Evolutionary conservation across 768 basidiomycete species (phyloP).

Genomic region (Psilocybe subaeruginosa): DNA sequence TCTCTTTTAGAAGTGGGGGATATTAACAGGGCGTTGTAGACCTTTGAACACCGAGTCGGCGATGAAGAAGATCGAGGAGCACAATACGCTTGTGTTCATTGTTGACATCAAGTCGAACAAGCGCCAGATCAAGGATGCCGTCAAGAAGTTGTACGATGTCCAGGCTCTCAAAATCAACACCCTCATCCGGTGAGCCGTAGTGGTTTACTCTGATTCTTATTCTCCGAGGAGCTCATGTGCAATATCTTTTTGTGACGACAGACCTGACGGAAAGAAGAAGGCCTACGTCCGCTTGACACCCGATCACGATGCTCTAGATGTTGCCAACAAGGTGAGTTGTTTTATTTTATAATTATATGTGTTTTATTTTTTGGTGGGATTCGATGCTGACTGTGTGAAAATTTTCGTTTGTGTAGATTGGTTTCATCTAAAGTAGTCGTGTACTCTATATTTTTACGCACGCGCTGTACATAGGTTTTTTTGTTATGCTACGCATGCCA

Average conservation of each 20-base stretch:
- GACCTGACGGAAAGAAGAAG: conserved; percentile 99
- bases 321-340: conserved; percentile 86
- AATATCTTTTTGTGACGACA: conserved; percentile 28
- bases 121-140: conserved; percentile 98
- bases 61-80: conserved; percentile 99
- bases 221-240: neutral
- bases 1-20: conserved; percentile 1
- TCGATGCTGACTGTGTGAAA: conserved; percentile 3
- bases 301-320: conserved; percentile 96
- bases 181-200: conserved; percentile 79
- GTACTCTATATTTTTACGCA: neutral
- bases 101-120: conserved; percentile 96
- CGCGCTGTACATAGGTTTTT: neutral
- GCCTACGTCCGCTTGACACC: conserved; percentile 94
- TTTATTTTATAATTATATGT: neutral
- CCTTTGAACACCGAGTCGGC: conserved; percentile 95
- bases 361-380: neutral
- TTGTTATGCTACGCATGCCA: neutral
- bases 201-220: too few relatives aligned
- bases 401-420: conserved; percentile 58
- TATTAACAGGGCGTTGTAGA: conserved; percentile 32
- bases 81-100: conserved; percentile 99
- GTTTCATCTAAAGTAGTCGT: conserved; percentile 74
- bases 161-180: conserved; percentile 97
- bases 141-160: conserved; percentile 99